Conservation (phyloP, 2,329 filamentous ascomycete species). For the Phyllachora maydis region DNA sequence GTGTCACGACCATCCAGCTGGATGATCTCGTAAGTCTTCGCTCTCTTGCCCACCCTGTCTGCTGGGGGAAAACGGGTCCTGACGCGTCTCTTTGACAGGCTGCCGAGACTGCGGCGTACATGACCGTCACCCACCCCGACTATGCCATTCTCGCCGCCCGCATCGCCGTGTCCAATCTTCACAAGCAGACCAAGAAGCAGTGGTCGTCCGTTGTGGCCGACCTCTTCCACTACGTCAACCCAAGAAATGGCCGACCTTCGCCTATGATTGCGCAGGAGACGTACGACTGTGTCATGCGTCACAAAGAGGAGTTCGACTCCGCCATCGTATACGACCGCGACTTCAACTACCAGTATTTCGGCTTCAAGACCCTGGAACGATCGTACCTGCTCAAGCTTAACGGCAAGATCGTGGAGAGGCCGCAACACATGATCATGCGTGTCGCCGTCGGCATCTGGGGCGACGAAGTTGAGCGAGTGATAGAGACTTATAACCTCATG, state of each 20-base stretch:
- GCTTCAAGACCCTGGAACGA: conserved; percentile 96
- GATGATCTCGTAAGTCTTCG: conserved; percentile 67
- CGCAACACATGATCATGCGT: conserved; percentile 99
- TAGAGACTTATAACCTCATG: conserved; percentile 98
- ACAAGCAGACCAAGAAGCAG: conserved; percentile 99
- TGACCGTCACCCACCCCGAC: conserved; percentile 98
- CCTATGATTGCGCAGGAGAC: conserved; percentile 91
- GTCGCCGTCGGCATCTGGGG: conserved; percentile 94
- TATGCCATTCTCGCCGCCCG: conserved; percentile 96
- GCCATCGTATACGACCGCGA: conserved; percentile 98
- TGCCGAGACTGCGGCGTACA: conserved; percentile 96
- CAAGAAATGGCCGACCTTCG: conserved; percentile 62
- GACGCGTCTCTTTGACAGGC: conserved; percentile 33
- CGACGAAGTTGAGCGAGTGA: conserved; percentile 78
- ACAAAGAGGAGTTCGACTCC: conserved; percentile 93
- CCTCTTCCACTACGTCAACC: conserved; percentile 90
- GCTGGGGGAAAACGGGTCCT: background rate
- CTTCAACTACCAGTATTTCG: conserved; percentile 99
- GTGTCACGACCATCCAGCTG: conserved; percentile 87
- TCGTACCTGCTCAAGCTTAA: conserved; percentile 93
- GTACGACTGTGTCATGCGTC: conserved; percentile 85
- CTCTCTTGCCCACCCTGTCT: background rate
- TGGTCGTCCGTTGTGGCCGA: conserved; percentile 92
- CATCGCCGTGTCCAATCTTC: conserved; percentile 96
- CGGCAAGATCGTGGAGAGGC: conserved; percentile 89